Conservation (phyloP, 2,329 filamentous ascomycete genomes). For the Penicillium brasilianum region DNA sequence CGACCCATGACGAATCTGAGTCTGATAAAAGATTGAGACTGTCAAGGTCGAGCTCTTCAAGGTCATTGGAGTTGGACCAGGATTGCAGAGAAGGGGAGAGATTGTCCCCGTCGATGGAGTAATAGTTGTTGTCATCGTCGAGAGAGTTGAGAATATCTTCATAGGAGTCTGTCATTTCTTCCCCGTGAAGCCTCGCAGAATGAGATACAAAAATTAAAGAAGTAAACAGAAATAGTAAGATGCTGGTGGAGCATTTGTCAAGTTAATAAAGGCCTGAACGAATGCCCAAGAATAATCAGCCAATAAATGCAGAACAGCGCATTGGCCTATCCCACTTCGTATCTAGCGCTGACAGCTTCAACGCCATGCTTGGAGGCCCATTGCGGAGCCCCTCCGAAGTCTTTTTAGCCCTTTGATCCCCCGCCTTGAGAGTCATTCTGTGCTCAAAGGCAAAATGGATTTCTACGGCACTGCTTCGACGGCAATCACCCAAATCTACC, state of each 20-base stretch:
- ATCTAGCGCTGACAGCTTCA: conserved; percentile 10
- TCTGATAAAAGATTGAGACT: conserved; percentile 11
- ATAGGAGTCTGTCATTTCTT: conserved; percentile 14
- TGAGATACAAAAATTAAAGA: not conserved
- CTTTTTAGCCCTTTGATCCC: not conserved
- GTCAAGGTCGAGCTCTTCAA: conserved; percentile 19
- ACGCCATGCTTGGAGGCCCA: not conserved
- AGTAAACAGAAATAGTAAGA: not conserved
- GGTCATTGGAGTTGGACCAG: conserved; percentile 10
- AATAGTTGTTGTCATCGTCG: conserved; percentile 15
- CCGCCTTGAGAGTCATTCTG: not conserved
- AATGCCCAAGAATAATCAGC: not conserved
- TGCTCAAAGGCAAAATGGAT: conserved; percentile 27
- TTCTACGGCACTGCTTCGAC: conserved; percentile 36
- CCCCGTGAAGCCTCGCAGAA: not conserved
- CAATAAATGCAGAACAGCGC: conserved; percentile 3
- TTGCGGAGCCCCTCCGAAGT: not conserved
- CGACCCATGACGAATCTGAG: conserved; percentile 17
- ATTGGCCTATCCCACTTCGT: conserved; percentile 8
- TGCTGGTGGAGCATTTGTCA: not conserved
- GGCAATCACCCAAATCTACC: conserved; percentile 34
- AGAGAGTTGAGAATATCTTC: conserved; percentile 18
- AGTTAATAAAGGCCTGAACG: not conserved
- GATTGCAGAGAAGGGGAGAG: conserved; percentile 3
- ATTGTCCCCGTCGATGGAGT: conserved; percentile 9